phyloP scores from a whole-genome alignment of 1,139 yeast species.

The Suhomyces yuchorum region DNA sequence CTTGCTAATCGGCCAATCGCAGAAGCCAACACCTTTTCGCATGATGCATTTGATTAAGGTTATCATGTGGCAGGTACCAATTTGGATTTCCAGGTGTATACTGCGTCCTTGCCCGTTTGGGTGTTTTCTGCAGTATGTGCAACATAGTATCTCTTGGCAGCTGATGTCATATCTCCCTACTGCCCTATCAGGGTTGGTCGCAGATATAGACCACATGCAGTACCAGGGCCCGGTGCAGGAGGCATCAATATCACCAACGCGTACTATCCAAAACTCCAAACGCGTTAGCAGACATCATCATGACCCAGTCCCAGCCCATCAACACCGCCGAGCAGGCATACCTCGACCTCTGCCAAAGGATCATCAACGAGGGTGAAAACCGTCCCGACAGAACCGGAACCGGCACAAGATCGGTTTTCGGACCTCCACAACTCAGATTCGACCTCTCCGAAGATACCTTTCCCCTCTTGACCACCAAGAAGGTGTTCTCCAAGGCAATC shows the following conservation, averaged over 20 bases:
- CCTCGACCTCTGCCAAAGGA: slow-evolving; percentile 74
- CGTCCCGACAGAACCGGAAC: slow-evolving; percentile 98
- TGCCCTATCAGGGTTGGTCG: background rate
- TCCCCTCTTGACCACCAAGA: slow-evolving; percentile 90
- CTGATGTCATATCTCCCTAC: background rate
- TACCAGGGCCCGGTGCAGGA: background rate
- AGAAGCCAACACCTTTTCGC: too few relatives aligned
- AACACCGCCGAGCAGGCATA: slow-evolving; percentile 78
- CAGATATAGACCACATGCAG: background rate
- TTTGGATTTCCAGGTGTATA: too few relatives aligned
- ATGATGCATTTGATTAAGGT: too few relatives aligned
- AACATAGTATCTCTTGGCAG: background rate
- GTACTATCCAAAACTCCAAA: background rate
- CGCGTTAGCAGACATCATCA: slow-evolving; percentile 7
- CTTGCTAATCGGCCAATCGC: too few relatives aligned
- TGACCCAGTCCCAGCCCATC: slow-evolving; percentile 28
- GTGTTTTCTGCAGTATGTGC: too few relatives aligned
- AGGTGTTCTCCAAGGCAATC: slow-evolving; percentile 87
- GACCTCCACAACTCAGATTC: slow-evolving; percentile 94
- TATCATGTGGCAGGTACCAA: too few relatives aligned
- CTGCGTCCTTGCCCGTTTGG: too few relatives aligned
- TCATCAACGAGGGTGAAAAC: slow-evolving; percentile 81
- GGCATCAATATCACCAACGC: background rate
- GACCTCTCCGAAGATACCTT: slow-evolving; percentile 68
- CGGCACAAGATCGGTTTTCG: slow-evolving; percentile 87